A percentile compares a stretch with the other conserved stretches of the same genome.
These are phyloP conservation scores for Vigna hirtella DNA, from an alignment of 306 rosid species.

Conservation along the genomic window DNA sequence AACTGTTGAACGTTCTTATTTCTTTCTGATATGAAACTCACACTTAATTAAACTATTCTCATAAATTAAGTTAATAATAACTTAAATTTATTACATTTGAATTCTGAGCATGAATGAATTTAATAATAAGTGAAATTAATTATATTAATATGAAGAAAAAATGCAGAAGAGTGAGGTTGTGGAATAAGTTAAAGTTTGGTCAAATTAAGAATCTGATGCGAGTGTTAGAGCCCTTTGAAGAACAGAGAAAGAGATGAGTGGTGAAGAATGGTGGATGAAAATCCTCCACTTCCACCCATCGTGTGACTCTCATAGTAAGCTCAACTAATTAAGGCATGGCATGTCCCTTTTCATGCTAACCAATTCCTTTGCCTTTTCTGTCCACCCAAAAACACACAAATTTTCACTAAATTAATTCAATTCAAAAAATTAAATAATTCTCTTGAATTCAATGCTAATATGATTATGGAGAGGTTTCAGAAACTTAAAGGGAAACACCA, in stretches of 20 bases:
- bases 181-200: slow-evolving; percentile 39
- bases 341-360: slow-evolving; percentile 33
- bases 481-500: slow-evolving; percentile 19
- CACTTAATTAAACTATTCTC: too few species aligned
- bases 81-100: too few species aligned
- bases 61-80: too few species aligned
- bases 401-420: not conserved
- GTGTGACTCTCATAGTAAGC: slow-evolving; percentile 30
- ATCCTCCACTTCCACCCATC: slow-evolving; percentile 38
- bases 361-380: slow-evolving; percentile 27
- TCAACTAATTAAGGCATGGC: slow-evolving; percentile 35
- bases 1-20: too few species aligned
- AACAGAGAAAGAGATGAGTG: slow-evolving; percentile 40
- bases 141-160: too few species aligned
- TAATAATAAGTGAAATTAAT: too few species aligned
- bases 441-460: slow-evolving; percentile 27
- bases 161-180: slow-evolving; percentile 2
- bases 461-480: slow-evolving; percentile 5
- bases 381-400: slow-evolving; percentile 23
- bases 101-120: too few species aligned
- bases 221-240: slow-evolving; percentile 32
- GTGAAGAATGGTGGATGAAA: slow-evolving; percentile 35
- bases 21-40: too few species aligned
- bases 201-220: slow-evolving; percentile 49
- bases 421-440: not conserved